Conservation (phyloP, 1,284 basidiomycete genomes). For the Ceratobasidium sp. region DNA sequence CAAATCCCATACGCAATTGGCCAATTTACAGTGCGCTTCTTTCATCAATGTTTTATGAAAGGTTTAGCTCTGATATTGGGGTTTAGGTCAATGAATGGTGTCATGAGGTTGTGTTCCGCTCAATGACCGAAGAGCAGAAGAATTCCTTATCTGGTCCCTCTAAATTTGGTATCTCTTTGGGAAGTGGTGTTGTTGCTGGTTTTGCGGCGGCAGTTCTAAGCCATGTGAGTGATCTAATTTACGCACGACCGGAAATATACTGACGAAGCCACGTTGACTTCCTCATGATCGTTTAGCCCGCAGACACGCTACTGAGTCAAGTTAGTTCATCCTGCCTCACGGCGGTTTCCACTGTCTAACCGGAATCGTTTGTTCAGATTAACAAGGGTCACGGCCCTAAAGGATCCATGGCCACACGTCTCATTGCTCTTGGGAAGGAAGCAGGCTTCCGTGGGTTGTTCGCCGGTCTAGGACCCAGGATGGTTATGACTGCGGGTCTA, state of each 20-base stretch:
- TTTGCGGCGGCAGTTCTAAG: conserved; percentile 70
- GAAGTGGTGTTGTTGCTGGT: conserved; percentile 64
- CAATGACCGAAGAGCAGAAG: conserved; percentile 77
- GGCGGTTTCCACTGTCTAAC: too few species aligned
- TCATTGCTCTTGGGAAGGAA: conserved; percentile 62
- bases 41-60: conserved; percentile 63
- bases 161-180: conserved; percentile 72
- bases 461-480: conserved; percentile 61
- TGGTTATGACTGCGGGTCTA: conserved; percentile 66
- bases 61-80: conserved; percentile 58
- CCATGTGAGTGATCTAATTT: too few species aligned
- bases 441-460: conserved; percentile 66
- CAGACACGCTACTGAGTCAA: conserved; percentile 66
- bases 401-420: conserved; percentile 63
- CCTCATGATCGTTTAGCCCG: conserved; percentile 71
- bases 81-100: conserved; percentile 91
- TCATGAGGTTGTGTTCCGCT: conserved; percentile 82
- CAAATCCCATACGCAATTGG: too few species aligned
- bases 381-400: conserved; percentile 72
- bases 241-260: too few species aligned
- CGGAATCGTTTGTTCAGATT: too few species aligned
- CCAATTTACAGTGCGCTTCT: too few species aligned
- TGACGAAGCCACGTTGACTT: too few species aligned
- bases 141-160: conserved; percentile 67
- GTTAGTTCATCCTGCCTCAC: too few species aligned